Evolutionary conservation across 1,139 yeast species (phyloP).

Genomic region (Geotrichum australiense): DNA sequence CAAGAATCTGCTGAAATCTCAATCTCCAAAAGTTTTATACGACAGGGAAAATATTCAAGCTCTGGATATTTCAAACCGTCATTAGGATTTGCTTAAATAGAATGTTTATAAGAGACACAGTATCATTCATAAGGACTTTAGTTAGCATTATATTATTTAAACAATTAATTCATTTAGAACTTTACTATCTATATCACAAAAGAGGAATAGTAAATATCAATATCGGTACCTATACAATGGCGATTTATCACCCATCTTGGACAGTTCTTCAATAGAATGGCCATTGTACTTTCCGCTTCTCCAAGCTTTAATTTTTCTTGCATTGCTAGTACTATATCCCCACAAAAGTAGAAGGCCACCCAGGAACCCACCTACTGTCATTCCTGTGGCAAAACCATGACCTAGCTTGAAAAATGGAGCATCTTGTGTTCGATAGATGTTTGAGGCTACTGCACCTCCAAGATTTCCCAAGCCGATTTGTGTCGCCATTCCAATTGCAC

Average conservation of each 20-base stretch:
- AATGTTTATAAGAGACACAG: no score
- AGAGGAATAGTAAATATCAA: background rate
- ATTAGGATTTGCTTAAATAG: no score
- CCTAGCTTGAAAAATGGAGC: slow-evolving; percentile 32
- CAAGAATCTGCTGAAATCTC: no score
- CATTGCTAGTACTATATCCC: slow-evolving; percentile 26
- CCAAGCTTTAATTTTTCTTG: slow-evolving; percentile 23
- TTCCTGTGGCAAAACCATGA: slow-evolving; percentile 27
- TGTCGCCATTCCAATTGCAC: slow-evolving; percentile 39
- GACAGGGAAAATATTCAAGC: no score
- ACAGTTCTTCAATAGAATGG: slow-evolving; percentile 27
- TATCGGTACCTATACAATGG: slow-evolving; percentile 7
- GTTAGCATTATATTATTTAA: no score
- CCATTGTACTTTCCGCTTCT: slow-evolving; percentile 29
- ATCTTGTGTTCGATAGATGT: slow-evolving; percentile 33
- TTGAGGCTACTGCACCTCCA: slow-evolving; percentile 37
- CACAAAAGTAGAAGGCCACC: slow-evolving; percentile 11
- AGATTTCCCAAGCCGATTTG: slow-evolving; percentile 39
- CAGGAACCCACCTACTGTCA: slow-evolving; percentile 15
- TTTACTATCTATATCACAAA: no score
- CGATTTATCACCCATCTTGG: slow-evolving; percentile 33
- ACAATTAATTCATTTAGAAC: no score
- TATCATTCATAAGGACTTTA: no score
- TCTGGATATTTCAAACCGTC: no score
- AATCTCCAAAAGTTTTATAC: no score